Evolutionary conservation across 768 basidiomycete species (phyloP).

Genomic region (Amyloporia xantha): DNA sequence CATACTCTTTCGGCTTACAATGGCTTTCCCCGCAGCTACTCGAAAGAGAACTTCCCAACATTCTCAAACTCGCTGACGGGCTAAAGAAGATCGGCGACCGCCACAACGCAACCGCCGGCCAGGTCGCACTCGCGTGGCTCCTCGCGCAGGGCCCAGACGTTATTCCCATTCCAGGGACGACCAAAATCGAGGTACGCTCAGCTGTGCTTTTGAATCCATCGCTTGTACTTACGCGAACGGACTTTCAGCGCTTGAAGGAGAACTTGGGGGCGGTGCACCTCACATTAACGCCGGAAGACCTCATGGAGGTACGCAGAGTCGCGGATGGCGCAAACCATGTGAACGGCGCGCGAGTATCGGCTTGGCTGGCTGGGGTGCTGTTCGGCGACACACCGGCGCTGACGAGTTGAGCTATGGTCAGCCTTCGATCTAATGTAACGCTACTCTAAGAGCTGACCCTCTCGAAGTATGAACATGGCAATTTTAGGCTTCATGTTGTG

Average conservation of each 20-base stretch:
- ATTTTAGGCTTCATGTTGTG: too few relatives aligned
- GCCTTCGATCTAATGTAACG: too few relatives aligned
- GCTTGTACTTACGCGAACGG: neutral
- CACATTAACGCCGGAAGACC: conserved; percentile 16
- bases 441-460: too few relatives aligned
- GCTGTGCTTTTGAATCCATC: neutral
- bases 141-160: conserved; percentile 24
- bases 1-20: too few relatives aligned
- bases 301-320: conserved; percentile 17
- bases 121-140: conserved; percentile 28
- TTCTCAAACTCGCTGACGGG: conserved; percentile 21
- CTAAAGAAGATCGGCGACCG: conserved; percentile 16
- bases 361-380: conserved; percentile 5
- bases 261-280: conserved; percentile 17
- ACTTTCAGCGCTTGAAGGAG: conserved; percentile 18
- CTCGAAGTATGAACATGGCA: too few relatives aligned
- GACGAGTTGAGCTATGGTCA: neutral
- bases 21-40: too few relatives aligned
- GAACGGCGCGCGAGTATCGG: conserved; percentile 17
- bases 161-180: conserved; percentile 24
- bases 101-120: conserved; percentile 24
- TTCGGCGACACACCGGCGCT: conserved; percentile 20
- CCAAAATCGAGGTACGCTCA: conserved; percentile 12
- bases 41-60: conserved; percentile 27
- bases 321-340: conserved; percentile 12